Base-by-base conservation (phyloP, 257 asterid species). In the Datura wrightii region DNA sequence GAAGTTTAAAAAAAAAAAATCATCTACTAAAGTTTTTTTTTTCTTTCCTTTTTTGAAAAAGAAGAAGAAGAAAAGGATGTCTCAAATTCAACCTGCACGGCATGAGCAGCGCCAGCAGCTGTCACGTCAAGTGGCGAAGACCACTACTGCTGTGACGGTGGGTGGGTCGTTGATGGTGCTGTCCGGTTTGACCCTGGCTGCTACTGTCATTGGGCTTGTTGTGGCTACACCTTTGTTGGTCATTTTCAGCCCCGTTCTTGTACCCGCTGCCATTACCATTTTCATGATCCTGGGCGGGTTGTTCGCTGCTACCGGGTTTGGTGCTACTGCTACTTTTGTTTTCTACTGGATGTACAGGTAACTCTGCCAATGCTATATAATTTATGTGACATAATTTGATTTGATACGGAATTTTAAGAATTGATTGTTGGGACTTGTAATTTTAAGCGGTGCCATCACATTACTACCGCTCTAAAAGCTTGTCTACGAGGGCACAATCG, bases 271-370 rank as follows among this genome's bases (percentile, higher is more conserved):
- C 7, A 60, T 92, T 58, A 89, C 97, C 18, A 3, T 89, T 10
- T 90, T 92, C 88, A 24, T 92, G 62, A 94, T 95, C 58, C 5
- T 85, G 0, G 97, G 93, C 3, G 99, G 99, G 0, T 88, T 95
- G 79, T 82, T 93, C 13, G 83, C 93, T 3, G 88, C 98, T 3
- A 95, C 93, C 0, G 97, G 94, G 0, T 90, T 94, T 39, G 98
- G 97, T 6, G 97, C 96, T 5, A 89, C 90, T 5, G 97, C 98
- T 8, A 91, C 95, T 90, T 95, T 95, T 85, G 88, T 95, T 37
- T 89, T 95, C 84, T 94, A 93, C 91, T 95, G 99, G 99, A 94
- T 94, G 98, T 95, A 93, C 48, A 86, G 91, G 60, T 95, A 79
- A 2, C 4, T 0, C 31, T 24, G 31, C 31, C 31, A 24, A 24